Evolutionary conservation across 352 stramenopile genomes (phyloP).

Genomic region (Phytopythium delawarense): DNA sequence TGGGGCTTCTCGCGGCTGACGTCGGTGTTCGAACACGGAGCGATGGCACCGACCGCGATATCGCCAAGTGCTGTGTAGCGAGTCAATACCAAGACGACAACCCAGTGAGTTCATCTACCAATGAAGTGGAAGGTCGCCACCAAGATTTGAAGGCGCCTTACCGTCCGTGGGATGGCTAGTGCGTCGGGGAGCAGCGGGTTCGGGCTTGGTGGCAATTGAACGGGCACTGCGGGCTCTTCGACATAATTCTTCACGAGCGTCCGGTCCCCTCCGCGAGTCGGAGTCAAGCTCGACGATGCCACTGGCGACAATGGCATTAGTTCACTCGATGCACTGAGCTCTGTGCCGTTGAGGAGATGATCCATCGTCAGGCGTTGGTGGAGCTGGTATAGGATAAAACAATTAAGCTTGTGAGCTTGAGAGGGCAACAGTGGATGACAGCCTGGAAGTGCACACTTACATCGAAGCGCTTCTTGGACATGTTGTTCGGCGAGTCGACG

Average conservation of each 20-base stretch:
- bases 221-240: constrained; percentile 35
- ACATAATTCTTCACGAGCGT: constrained; percentile 19
- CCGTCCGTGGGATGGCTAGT: constrained; percentile 39
- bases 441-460: constrained; percentile 18
- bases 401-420: background rate
- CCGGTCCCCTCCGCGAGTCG: constrained; percentile 8
- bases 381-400: constrained; percentile 21
- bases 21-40: constrained; percentile 31
- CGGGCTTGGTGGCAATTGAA: constrained; percentile 20
- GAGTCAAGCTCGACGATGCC: constrained; percentile 4
- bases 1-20: background rate
- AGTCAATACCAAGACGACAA: background rate
- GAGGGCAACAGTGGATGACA: background rate
- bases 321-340: background rate
- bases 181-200: constrained; percentile 5
- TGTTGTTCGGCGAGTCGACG: constrained; percentile 34
- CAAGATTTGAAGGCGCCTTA: constrained; percentile 5
- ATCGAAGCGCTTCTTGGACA: constrained; percentile 71
- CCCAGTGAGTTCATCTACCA: background rate
- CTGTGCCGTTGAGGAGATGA: constrained; percentile 30
- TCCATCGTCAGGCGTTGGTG: constrained; percentile 56
- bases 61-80: constrained; percentile 1
- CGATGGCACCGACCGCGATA: constrained; percentile 31
- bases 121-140: background rate
- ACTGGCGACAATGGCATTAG: background rate